A percentile compares a stretch with the other conserved stretches of the same genome.
Evolutionary conservation across 441 rosid genomes (phyloP).

Genomic region (Cnidoscolus chayamansa): DNA sequence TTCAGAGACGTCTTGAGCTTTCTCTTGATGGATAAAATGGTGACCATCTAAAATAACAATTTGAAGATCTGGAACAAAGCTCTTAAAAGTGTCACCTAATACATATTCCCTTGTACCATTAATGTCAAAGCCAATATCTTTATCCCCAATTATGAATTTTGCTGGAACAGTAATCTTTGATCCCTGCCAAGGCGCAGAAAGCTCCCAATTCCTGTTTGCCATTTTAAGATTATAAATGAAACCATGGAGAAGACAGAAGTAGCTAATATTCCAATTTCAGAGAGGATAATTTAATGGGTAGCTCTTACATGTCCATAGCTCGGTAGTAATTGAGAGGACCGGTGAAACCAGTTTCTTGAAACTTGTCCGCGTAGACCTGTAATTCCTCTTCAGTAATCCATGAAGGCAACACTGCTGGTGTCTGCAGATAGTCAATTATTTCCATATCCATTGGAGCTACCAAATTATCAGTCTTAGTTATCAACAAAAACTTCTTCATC

Average conservation of each 20-base stretch:
- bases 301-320: constrained; percentile 56
- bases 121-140: constrained; percentile 35
- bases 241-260: background rate
- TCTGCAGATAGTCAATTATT: constrained; percentile 55
- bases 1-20: constrained; percentile 39
- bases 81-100: constrained; percentile 35
- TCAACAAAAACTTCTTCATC: constrained; percentile 63
- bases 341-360: constrained; percentile 65
- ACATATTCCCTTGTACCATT: constrained; percentile 32
- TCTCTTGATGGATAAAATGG: constrained; percentile 51
- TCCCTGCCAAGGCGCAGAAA: constrained; percentile 41
- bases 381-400: constrained; percentile 76
- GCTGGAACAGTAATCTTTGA: constrained; percentile 38
- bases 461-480: constrained; percentile 42
- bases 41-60: constrained; percentile 45
- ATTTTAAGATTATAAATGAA: background rate
- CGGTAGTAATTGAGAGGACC: constrained; percentile 64
- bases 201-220: constrained; percentile 45
- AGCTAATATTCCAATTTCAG: background rate
- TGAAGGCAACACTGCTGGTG: constrained; percentile 46
- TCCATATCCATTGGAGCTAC: constrained; percentile 64
- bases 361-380: constrained; percentile 62
- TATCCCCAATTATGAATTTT: constrained; percentile 41
- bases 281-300: background rate
- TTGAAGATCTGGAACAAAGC: constrained; percentile 38